These are phyloP conservation scores for Fusarium chaquense DNA, from an alignment of 2,329 filamentous ascomycete genomes.

Conservation along the genomic window DNA sequence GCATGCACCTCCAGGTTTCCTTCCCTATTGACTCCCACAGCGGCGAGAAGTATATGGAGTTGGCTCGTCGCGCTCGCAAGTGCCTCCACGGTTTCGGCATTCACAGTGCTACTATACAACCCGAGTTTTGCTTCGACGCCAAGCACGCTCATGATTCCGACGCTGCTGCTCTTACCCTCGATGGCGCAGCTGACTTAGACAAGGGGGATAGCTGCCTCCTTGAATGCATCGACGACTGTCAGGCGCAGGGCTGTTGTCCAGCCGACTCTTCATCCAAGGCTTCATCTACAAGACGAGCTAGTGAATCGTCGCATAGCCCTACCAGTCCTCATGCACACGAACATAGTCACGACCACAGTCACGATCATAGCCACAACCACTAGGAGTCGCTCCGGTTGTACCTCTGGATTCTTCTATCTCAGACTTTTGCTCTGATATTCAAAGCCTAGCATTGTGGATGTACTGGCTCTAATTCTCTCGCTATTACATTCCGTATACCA, in stretches of 20 bases:
- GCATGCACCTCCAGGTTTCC: constrained; percentile 90
- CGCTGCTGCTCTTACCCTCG: constrained; percentile 51
- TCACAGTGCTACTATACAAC: constrained; percentile 96
- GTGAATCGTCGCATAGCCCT: constrained; percentile 50
- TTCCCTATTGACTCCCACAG: constrained; percentile 89
- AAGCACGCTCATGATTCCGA: constrained; percentile 57
- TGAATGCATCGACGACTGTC: constrained; percentile 58
- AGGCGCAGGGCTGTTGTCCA: constrained; percentile 51
- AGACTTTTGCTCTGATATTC: background rate
- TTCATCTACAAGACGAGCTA: constrained; percentile 53
- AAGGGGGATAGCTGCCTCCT: constrained; percentile 61
- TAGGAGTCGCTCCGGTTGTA: constrained; percentile 4
- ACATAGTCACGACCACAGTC: constrained; percentile 3
- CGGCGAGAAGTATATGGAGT: constrained; percentile 86
- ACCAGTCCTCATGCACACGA: constrained; percentile 31
- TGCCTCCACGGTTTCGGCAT: constrained; percentile 97
- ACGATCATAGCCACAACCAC: constrained; percentile 14
- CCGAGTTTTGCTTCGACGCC: constrained; percentile 78
- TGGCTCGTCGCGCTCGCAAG: constrained; percentile 83
- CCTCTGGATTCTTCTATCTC: background rate
- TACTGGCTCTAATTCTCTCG: constrained; percentile 5
- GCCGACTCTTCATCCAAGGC: constrained; percentile 51
- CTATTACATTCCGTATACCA: constrained; percentile 20
- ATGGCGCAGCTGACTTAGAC: constrained; percentile 50
- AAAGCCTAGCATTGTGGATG: background rate